Evolutionary conservation across 2,329 filamentous ascomycete genomes (phyloP).

Genomic region (Phialocephala sp.): DNA sequence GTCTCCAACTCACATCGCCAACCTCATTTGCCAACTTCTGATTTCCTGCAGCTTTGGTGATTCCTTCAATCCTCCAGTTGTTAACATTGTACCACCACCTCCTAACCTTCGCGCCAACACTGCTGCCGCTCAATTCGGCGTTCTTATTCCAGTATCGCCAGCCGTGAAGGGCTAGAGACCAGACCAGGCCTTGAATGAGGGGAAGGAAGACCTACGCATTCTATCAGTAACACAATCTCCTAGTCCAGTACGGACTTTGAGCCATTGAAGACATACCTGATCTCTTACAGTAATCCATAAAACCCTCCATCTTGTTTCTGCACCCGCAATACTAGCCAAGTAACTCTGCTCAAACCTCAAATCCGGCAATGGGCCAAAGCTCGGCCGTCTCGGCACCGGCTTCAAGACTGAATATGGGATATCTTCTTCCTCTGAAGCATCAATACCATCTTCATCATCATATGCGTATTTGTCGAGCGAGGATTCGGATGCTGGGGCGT

Average conservation of each 20-base stretch:
- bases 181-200: constrained; percentile 85
- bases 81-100: constrained; percentile 97
- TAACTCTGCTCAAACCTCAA: constrained; percentile 98
- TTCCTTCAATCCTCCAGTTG: constrained; percentile 71
- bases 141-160: constrained; percentile 91
- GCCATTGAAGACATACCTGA: constrained; percentile 63
- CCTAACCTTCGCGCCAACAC: constrained; percentile 76
- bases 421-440: constrained; percentile 62
- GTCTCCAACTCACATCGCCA: constrained; percentile 47
- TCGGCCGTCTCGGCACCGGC: constrained; percentile 56
- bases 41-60: constrained; percentile 33
- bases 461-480: constrained; percentile 43
- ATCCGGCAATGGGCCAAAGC: constrained; percentile 76
- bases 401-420: constrained; percentile 71
- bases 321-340: constrained; percentile 82
- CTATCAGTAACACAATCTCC: constrained; percentile 7
- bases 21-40: constrained; percentile 46
- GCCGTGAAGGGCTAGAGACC: constrained; percentile 82
- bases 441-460: constrained; percentile 47
- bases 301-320: constrained; percentile 80
- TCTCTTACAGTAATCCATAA: constrained; percentile 85
- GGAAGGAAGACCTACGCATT: constrained; percentile 76
- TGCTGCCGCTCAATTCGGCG: constrained; percentile 76
- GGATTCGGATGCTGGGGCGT: constrained; percentile 37
- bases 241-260: neutral